These are phyloP conservation scores for Podospora sp. DNA, from an alignment of 495 filamentous ascomycete species.

Conservation along the genomic window DNA sequence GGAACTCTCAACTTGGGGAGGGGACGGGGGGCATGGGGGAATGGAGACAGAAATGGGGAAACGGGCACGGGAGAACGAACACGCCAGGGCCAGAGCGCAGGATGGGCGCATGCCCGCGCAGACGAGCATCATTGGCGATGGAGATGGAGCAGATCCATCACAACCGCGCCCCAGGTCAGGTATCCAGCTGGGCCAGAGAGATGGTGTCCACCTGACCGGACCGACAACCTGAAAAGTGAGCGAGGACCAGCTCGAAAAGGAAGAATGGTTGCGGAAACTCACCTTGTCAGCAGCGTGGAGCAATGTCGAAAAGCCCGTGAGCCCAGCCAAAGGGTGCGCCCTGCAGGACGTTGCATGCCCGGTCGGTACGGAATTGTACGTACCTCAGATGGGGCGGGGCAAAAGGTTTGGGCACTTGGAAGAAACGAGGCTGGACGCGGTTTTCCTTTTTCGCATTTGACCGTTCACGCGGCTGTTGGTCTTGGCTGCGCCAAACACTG, in stretches of 20 bases:
- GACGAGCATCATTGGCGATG: constrained; percentile 12
- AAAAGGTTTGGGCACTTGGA: background rate
- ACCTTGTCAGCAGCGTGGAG: constrained; percentile 1
- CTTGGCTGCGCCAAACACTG: constrained; percentile 3
- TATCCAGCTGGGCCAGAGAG: background rate
- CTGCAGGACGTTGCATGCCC: constrained; percentile 1
- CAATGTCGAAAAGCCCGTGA: background rate
- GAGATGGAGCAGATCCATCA: constrained; percentile 3
- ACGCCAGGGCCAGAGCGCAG: constrained; percentile 12
- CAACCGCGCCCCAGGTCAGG: background rate
- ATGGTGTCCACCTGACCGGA: constrained; percentile 12
- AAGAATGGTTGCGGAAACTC: constrained; percentile 4
- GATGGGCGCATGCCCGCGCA: constrained; percentile 10
- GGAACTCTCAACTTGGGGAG: background rate
- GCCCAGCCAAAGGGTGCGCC: background rate
- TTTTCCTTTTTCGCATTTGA: background rate
- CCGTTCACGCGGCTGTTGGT: background rate
- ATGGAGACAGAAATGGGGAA: constrained; percentile 4
- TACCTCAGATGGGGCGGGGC: background rate
- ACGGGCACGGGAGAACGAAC: constrained; percentile 7
- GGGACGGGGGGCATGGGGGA: constrained; percentile 3
- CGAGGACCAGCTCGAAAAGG: background rate
- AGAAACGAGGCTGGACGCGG: constrained; percentile 2
- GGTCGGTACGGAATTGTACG: background rate
- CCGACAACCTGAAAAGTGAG: constrained; percentile 6